phyloP scores from a whole-genome alignment of 1,284 basidiomycete genomes.

The Cutaneotrichosporon sp. region DNA sequence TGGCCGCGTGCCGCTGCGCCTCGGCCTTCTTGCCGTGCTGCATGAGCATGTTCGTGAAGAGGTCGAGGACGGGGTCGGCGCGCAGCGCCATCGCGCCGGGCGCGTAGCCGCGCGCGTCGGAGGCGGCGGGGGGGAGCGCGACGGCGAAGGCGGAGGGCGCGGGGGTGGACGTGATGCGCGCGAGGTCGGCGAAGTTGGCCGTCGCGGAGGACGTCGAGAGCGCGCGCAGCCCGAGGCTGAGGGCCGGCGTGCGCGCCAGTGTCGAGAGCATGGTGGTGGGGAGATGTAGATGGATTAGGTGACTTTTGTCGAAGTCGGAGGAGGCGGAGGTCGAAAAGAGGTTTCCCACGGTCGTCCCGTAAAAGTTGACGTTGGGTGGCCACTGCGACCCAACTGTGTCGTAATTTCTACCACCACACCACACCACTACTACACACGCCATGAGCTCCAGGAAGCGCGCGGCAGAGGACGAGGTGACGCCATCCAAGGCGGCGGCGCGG shows the following conservation, averaged over 20 bases:
- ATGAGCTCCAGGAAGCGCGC: conserved; percentile 40
- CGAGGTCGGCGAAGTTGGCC: conserved; percentile 23
- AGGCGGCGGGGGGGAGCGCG: conserved; percentile 7
- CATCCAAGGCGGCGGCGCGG: conserved; percentile 36
- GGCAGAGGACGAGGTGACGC: conserved; percentile 46
- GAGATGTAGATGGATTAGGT: not conserved
- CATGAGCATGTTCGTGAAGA: conserved; percentile 69
- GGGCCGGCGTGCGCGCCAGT: conserved; percentile 6
- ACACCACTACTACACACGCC: too few species aligned
- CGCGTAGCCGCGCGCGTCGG: conserved; percentile 35
- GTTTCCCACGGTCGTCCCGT: conserved; percentile 36
- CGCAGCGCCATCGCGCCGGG: conserved; percentile 62
- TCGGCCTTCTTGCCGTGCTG: conserved; percentile 67
- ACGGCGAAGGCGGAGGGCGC: conserved; percentile 7
- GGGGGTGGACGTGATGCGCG: conserved; percentile 15
- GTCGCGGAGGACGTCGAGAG: conserved; percentile 11
- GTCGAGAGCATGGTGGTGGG: conserved; percentile 10
- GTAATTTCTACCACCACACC: too few species aligned
- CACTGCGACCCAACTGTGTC: not conserved
- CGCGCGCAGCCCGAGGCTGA: conserved; percentile 10
- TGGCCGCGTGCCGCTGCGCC: conserved; percentile 63
- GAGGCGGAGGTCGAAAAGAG: conserved; percentile 1
- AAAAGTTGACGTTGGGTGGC: conserved; percentile 22
- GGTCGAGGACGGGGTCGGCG: conserved; percentile 72
- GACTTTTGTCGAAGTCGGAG: not conserved